Evolutionary conservation across 257 asterid genomes (phyloP), one percentile per base, ranked within the genome.

Genomic region (Vinca minor): DNA sequence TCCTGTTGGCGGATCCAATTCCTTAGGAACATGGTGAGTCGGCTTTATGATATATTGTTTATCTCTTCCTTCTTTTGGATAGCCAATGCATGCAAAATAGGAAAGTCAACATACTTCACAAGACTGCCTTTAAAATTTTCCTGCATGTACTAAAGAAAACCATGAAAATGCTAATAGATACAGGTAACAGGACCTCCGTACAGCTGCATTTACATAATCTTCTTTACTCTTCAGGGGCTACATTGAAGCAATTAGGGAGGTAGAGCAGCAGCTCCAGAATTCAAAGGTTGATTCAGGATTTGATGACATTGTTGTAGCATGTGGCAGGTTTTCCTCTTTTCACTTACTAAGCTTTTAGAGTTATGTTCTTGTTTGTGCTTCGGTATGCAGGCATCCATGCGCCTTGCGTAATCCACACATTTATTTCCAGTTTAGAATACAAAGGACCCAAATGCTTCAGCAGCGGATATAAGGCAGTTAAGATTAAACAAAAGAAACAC

Each of bases 1-100:
- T 78, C 96, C 98, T 68, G 96, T 83, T 64, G 98, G 98, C 45
- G 98, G 98, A 79, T 93, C 98, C 41, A 84, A 93, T 83, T 85
- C 96, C 71, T 67, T 89, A 73, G 98, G 97, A 67, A 87, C 97
- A 67, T 93, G 98, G 98, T 89, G 79, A 85, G 79, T 48, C 68
- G 65, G 39, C 41, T 60, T 45, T 31, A 34, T 64, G 63, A 31
- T 23, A 28, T 45, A 3, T 42, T 71, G 14, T 38, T 64, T 39
- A 38, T 42, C 68, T 76, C 23, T 57, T 34, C 52, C 12, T 39
- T 28, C 28, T 47, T 46, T 60, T 46, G 29, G 11, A 35, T 11
- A 18, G 21, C 56, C 32, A 56, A 31, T 49, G n/a, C 15, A 18
- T 34, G 17, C 29, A 3, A 18, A 13, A 31, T 41, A 20, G 12